Base-by-base conservation (phyloP, 2,329 filamentous ascomycete genomes). In the Helotiales sp. region DNA sequence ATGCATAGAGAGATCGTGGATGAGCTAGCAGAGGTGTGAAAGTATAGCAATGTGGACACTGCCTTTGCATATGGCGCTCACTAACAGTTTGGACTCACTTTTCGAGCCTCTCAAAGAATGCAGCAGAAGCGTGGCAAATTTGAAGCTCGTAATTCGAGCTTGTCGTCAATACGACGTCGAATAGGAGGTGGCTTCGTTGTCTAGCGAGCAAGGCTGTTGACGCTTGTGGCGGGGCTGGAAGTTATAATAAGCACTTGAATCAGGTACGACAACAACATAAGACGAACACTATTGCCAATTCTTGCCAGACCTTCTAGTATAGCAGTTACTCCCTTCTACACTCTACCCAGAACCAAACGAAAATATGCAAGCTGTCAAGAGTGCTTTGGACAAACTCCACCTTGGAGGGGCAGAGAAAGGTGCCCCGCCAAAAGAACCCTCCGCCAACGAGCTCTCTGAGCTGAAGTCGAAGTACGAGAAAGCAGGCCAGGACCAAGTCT, bases 401-500 rank as follows among this genome's bases (percentile, higher is more conserved):
- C 52, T 64, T 55, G 72, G 75, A 36, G 67, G 66, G 13, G 69
- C 22, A 8, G 22, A 65, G 15, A 62, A 66, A 33, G 67, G 57
- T 54, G 65, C 62, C 55, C 60, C 69, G 42, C 67, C 63, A 51
- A 65, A 65, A 58, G 63, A 72, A 69, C 71, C 74, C 67, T 66
- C 72, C 64, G 59, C 67, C 50, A 61, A 72, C 66, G 65, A 77
- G 71, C 66, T 80, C 75, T 63, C 80, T 38, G 65, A 70, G 55
- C 82, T 96, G 38, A 84, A 83, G 74, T 77, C 87, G 63, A 89
- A 88, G 72, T 96, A 93, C 77, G 79, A 82, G 61, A 81, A 86
- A 66, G 89, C 89, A 48, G 83, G 82, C 30, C 91, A 96, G 75
- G 88, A 84, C 57, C 91, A 96, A 65, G 89, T 96, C 63, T 91